Evolutionary conservation across 176 grass and related monocot genomes (phyloP).

Genomic region (Sorghum bicolor): Sorghum_bicolor_NCBIv3 NC_012871.2:66492001-66492500

Average conservation of each 20-base stretch:
- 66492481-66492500: constrained; percentile 90
- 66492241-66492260: constrained; percentile 98
- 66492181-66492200: constrained; percentile 87
- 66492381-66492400: constrained; percentile 88
- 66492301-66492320: constrained; percentile 54
- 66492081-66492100: constrained; percentile 90
- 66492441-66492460: constrained; percentile 73
- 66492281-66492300: constrained; percentile 48
- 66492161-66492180: constrained; percentile 95
- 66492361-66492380: constrained; percentile 82
- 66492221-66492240: constrained; percentile 76
- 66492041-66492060: not conserved
- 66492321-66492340: constrained; percentile 70
- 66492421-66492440: constrained; percentile 97
- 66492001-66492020: not conserved
- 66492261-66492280: constrained; percentile 83
- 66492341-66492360: constrained; percentile 91
- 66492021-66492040: not conserved
- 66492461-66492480: constrained; percentile 92
- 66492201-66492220: constrained; percentile 72
- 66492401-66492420: constrained; percentile 92
- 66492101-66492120: constrained; percentile 89
- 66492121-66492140: constrained; percentile 85
- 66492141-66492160: constrained; percentile 97
- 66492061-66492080: constrained; percentile 27